Conservation (phyloP, 2,329 filamentous ascomycete genomes). For the Colletotrichum endophyticum region DNA sequence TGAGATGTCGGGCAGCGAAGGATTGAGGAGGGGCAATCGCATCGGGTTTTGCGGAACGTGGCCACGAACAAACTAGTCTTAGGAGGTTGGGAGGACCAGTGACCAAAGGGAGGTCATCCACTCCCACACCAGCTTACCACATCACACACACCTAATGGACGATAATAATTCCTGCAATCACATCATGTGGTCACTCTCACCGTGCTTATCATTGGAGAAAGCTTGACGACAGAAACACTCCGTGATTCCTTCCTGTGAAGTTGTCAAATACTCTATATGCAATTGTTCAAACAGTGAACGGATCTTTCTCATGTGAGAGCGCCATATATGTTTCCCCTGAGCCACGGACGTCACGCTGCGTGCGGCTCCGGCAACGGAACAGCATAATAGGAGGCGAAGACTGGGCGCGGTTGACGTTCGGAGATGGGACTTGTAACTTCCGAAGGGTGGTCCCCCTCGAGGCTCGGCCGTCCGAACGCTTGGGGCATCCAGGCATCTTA, state of each 20-base stretch:
- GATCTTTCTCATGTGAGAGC: background rate
- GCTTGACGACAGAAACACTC: background rate
- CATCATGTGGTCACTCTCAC: background rate
- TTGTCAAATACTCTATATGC: background rate
- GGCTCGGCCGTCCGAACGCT: slow-evolving; percentile 16
- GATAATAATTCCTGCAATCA: background rate
- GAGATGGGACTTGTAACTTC: background rate
- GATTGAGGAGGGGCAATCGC: background rate
- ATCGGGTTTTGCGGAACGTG: background rate
- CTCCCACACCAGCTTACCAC: background rate
- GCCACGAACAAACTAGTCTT: background rate
- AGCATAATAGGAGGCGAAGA: background rate
- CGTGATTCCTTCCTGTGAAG: background rate
- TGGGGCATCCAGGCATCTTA: background rate
- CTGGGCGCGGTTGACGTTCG: background rate
- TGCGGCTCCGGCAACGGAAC: background rate
- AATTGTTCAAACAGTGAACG: background rate
- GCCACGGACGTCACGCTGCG: background rate
- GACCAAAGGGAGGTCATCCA: background rate
- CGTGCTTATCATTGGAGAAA: background rate
- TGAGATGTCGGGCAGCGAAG: background rate
- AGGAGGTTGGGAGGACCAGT: background rate
- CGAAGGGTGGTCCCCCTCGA: background rate
- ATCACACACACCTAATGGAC: background rate
- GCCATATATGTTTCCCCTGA: background rate